These are phyloP conservation scores for Saturnispora besseyi DNA, from an alignment of 805 yeast genomes.

Conservation along the genomic window DNA sequence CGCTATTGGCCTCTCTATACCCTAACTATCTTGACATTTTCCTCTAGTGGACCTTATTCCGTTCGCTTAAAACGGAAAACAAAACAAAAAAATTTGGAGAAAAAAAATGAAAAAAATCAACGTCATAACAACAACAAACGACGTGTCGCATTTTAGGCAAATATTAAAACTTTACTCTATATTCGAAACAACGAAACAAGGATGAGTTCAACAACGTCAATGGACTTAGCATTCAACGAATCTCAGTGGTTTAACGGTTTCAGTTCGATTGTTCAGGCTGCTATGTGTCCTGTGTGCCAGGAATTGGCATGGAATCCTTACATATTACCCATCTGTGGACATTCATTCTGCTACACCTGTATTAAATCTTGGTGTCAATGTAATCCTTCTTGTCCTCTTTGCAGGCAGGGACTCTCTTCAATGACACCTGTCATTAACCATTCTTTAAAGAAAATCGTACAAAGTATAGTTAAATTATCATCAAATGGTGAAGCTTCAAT, in stretches of 20 bases:
- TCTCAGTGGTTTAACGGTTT: not conserved
- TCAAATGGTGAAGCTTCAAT: slow-evolving; percentile 23
- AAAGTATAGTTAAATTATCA: slow-evolving; percentile 29
- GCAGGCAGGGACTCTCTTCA: slow-evolving; percentile 39
- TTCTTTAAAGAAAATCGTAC: slow-evolving; percentile 39
- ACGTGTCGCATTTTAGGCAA: not conserved
- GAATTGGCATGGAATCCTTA: slow-evolving; percentile 63
- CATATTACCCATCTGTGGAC: slow-evolving; percentile 54
- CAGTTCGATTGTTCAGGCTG: not conserved
- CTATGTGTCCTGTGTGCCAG: slow-evolving; percentile 53
- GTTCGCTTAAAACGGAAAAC: not conserved
- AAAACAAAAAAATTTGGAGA: not conserved
- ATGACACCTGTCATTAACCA: slow-evolving; percentile 46
- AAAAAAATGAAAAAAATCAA: not conserved
- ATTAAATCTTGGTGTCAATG: slow-evolving; percentile 52
- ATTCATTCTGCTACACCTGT: slow-evolving; percentile 64
- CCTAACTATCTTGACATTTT: not conserved
- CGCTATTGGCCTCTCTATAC: not conserved
- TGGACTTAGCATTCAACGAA: not conserved
- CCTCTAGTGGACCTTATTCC: not conserved
- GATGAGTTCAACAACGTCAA: no score
- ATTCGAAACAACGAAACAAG: no score
- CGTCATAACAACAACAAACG: not conserved
- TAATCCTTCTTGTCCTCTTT: slow-evolving; percentile 58
- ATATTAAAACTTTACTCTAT: no score